phyloP scores from a whole-genome alignment of 1,284 basidiomycete genomes.

The Rhodotorula sp. region DNA sequence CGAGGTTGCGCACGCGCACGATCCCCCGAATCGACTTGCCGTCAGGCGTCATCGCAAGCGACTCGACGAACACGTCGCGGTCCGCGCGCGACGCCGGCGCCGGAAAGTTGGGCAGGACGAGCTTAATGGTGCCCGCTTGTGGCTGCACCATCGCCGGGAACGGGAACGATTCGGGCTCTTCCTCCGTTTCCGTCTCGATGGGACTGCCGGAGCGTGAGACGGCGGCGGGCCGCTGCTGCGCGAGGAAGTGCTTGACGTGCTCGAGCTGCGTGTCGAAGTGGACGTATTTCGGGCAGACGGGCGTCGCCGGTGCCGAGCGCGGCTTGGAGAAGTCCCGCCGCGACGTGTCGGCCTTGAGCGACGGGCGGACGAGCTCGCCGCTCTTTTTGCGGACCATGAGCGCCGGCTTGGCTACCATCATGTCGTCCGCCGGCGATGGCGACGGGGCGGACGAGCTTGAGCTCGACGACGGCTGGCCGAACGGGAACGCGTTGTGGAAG shows the following conservation, averaged over 20 bases:
- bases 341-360: conserved; percentile 68
- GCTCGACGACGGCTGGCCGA: conserved; percentile 11
- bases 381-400: conserved; percentile 79
- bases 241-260: conserved; percentile 87
- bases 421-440: conserved; percentile 20
- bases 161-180: conserved; percentile 60
- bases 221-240: conserved; percentile 89
- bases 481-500: conserved; percentile 18
- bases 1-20: conserved; percentile 78
- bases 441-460: conserved; percentile 13
- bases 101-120: conserved; percentile 57
- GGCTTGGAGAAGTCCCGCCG: conserved; percentile 50
- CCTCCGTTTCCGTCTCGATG: conserved; percentile 72
- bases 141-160: conserved; percentile 56
- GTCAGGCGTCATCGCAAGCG: conserved; percentile 65
- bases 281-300: conserved; percentile 73
- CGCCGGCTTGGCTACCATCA: conserved; percentile 16
- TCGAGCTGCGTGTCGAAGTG: conserved; percentile 92
- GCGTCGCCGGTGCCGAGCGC: conserved; percentile 68
- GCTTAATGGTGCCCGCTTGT: conserved; percentile 47
- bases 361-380: conserved; percentile 87
- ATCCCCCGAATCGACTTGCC: conserved; percentile 65
- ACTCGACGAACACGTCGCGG: conserved; percentile 58
- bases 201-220: conserved; percentile 90
- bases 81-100: conserved; percentile 47